Conservation (phyloP, 805 yeast genomes). For the Wickerhamiella spandovensis region DNA sequence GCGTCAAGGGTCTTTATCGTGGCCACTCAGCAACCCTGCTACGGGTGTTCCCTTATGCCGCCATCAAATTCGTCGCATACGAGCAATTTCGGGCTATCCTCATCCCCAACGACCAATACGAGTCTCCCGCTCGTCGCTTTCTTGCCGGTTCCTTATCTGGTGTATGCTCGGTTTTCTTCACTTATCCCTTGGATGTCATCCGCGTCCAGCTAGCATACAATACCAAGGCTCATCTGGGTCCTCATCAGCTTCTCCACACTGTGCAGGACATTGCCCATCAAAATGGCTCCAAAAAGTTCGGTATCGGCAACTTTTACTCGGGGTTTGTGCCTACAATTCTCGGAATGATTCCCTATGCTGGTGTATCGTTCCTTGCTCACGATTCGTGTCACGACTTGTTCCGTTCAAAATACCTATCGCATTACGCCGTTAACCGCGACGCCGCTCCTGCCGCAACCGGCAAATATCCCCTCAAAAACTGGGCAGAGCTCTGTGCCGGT, state of each 20-base stretch:
- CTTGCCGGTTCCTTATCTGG: conserved; percentile 88
- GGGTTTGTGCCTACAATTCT: conserved; percentile 89
- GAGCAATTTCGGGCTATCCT: conserved; percentile 75
- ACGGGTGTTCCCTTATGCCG: conserved; percentile 92
- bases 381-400: conserved; percentile 81
- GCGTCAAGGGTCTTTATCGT: conserved; percentile 70
- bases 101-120: conserved; percentile 62
- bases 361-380: conserved; percentile 91
- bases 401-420: conserved; percentile 42
- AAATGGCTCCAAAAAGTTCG: conserved; percentile 19
- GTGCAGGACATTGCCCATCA: conserved; percentile 21
- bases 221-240: conserved; percentile 31
- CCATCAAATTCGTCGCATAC: conserved; percentile 89
- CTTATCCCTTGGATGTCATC: conserved; percentile 84
- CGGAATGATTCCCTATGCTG: conserved; percentile 97
- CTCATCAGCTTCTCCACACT: conserved; percentile 19
- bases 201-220: conserved; percentile 88
- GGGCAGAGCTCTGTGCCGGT: conserved; percentile 92
- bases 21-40: conserved; percentile 91
- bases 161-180: conserved; percentile 67
- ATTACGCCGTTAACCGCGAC: conserved; percentile 29
- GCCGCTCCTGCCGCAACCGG: conserved; percentile 23
- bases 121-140: conserved; percentile 68
- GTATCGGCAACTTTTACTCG: conserved; percentile 62
- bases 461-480: conserved; percentile 60